These are phyloP conservation scores for Hysterangium stoloniferum DNA, from an alignment of 768 basidiomycete species.

Conservation along the genomic window DNA sequence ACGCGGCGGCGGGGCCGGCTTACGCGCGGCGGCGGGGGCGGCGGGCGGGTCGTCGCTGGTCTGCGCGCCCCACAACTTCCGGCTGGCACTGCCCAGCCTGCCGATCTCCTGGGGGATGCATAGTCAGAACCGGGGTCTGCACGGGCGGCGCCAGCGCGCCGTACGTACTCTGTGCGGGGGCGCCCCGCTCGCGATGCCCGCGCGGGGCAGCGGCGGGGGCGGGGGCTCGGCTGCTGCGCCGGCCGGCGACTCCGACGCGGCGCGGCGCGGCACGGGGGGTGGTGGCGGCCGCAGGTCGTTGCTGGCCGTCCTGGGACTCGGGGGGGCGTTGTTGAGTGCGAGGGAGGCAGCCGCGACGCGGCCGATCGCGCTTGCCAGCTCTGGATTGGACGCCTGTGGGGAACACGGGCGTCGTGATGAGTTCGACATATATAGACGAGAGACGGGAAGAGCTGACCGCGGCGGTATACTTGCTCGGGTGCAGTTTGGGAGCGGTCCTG, in stretches of 20 bases:
- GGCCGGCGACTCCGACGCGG: constrained; percentile 13
- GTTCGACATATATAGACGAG: background rate
- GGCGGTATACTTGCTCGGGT: constrained; percentile 30
- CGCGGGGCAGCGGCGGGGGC: constrained; percentile 8
- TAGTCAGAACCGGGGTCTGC: no score
- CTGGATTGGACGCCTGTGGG: constrained; percentile 25
- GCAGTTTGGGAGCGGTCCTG: constrained; percentile 28
- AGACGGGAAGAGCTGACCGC: constrained; percentile 25
- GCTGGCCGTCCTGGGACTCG: background rate
- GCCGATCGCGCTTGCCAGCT: constrained; percentile 36
- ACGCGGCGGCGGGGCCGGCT: constrained; percentile 44
- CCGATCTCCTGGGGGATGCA: no score
- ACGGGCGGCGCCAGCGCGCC: background rate
- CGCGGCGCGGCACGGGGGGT: constrained; percentile 24
- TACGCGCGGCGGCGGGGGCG: constrained; percentile 36
- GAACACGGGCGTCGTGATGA: background rate
- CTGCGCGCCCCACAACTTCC: constrained; percentile 32
- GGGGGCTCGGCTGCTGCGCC: constrained; percentile 15
- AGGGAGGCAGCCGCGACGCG: constrained; percentile 52
- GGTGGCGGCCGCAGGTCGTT: constrained; percentile 11
- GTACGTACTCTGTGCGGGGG: constrained; percentile 19
- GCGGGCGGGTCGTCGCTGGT: constrained; percentile 30
- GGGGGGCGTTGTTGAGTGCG: constrained; percentile 25
- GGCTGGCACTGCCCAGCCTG: no score
- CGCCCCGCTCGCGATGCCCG: background rate